These are phyloP conservation scores for Solanum phureja DNA, from an alignment of 257 asterid genomes.

Conservation along the genomic window DNA sequence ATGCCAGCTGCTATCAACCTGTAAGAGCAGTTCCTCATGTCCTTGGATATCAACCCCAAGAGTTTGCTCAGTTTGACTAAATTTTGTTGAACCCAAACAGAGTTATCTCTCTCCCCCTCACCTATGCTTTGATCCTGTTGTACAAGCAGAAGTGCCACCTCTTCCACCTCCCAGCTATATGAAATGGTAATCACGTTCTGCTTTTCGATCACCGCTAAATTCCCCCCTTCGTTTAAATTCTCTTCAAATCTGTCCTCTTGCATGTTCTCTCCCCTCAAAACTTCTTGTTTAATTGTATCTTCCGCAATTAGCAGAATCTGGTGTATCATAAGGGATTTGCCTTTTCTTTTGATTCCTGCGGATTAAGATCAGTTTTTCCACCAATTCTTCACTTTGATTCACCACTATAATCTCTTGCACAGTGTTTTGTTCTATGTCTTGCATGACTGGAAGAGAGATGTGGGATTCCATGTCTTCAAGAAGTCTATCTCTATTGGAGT, in stretches of 20 bases:
- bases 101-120: background rate
- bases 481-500: background rate
- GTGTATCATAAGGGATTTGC: too few species aligned
- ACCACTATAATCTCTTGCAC: background rate
- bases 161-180: background rate
- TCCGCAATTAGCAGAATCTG: too few species aligned
- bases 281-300: too few species aligned
- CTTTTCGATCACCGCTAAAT: background rate
- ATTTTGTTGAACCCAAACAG: background rate
- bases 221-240: background rate
- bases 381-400: background rate
- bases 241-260: background rate
- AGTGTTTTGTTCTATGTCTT: background rate
- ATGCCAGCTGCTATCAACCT: background rate
- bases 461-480: background rate
- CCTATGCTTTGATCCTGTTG: background rate
- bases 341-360: too few species aligned
- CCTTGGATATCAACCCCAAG: background rate
- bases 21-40: background rate
- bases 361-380: background rate
- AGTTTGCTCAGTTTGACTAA: background rate
- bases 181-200: background rate
- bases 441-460: background rate
- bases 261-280: too few species aligned
- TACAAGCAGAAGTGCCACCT: background rate